These are phyloP conservation scores for Fusarium buharicum DNA, from an alignment of 2,329 filamentous ascomycete genomes.

Conservation along the genomic window DNA sequence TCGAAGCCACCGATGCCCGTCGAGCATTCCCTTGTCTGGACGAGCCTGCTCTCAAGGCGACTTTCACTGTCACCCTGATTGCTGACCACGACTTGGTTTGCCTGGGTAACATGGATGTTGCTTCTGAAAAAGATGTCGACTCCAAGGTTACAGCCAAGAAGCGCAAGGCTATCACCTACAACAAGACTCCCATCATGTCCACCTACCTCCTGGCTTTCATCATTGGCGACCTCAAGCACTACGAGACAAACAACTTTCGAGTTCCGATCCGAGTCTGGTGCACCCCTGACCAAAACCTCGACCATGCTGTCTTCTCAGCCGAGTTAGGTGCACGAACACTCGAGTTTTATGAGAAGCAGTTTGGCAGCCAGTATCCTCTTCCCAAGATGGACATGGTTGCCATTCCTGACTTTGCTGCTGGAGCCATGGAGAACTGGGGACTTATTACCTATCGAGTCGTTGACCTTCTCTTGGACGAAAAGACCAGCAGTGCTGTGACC, in stretches of 20 bases:
- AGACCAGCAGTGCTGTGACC: conserved; percentile 85
- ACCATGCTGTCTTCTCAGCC: conserved; percentile 90
- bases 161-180: conserved; percentile 91
- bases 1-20: conserved; percentile 95
- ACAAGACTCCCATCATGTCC: conserved; percentile 92
- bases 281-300: conserved; percentile 87
- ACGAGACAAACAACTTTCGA: conserved; percentile 91
- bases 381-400: conserved; percentile 66
- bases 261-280: conserved; percentile 95
- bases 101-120: conserved; percentile 96
- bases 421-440: conserved; percentile 99
- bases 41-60: conserved; percentile 92
- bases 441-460: conserved; percentile 94
- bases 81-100: conserved; percentile 92
- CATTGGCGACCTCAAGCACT: conserved; percentile 91
- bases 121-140: conserved; percentile 77
- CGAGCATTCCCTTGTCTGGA: conserved; percentile 97
- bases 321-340: conserved; percentile 90
- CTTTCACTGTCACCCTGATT: conserved; percentile 89
- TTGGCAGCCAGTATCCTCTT: conserved; percentile 77
- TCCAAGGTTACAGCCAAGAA: conserved; percentile 67
- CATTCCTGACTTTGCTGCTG: conserved; percentile 93
- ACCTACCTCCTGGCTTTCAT: conserved; percentile 96
- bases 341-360: conserved; percentile 95
- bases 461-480: conserved; percentile 84